Conservation (phyloP, 805 yeast genomes). For the Soucietia sequanensis region DNA sequence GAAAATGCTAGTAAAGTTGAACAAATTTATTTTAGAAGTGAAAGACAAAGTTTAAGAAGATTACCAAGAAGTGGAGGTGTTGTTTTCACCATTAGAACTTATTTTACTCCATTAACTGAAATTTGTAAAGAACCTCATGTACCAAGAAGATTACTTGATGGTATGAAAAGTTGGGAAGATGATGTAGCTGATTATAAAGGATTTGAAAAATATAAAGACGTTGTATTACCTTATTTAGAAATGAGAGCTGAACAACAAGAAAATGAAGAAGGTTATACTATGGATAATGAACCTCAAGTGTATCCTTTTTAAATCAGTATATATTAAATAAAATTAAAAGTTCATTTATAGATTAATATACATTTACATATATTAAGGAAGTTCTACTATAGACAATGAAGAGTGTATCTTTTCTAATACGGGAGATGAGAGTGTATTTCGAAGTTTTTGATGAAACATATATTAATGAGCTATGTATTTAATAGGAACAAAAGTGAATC, state of each 20-base stretch:
- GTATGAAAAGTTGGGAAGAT: slow-evolving; percentile 56
- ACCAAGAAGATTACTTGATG: slow-evolving; percentile 59
- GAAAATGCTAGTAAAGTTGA: slow-evolving; percentile 44
- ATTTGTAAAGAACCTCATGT: slow-evolving; percentile 59
- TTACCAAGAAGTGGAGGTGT: slow-evolving; percentile 59
- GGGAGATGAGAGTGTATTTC: too few species aligned
- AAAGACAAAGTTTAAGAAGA: slow-evolving; percentile 62
- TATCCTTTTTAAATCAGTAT: slow-evolving; percentile 53
- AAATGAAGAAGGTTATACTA: slow-evolving; percentile 31
- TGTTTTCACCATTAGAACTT: slow-evolving; percentile 62
- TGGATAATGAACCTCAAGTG: slow-evolving; percentile 37
- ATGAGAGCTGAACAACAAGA: slow-evolving; percentile 50
- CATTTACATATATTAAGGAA: too few species aligned
- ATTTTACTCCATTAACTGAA: slow-evolving; percentile 54
- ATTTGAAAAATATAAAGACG: slow-evolving; percentile 50
- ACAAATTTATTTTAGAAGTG: slow-evolving; percentile 57
- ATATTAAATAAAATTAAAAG: too few species aligned
- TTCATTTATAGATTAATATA: too few species aligned
- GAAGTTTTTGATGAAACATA: too few species aligned
- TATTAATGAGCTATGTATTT: too few species aligned
- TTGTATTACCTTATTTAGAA: slow-evolving; percentile 53
- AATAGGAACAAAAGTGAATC: too few species aligned
- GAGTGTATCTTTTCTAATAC: too few species aligned
- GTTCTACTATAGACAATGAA: too few species aligned
- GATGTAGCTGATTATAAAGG: slow-evolving; percentile 66